phyloP scores from a whole-genome alignment of 768 basidiomycete species.

The Boletales sp. region DNA sequence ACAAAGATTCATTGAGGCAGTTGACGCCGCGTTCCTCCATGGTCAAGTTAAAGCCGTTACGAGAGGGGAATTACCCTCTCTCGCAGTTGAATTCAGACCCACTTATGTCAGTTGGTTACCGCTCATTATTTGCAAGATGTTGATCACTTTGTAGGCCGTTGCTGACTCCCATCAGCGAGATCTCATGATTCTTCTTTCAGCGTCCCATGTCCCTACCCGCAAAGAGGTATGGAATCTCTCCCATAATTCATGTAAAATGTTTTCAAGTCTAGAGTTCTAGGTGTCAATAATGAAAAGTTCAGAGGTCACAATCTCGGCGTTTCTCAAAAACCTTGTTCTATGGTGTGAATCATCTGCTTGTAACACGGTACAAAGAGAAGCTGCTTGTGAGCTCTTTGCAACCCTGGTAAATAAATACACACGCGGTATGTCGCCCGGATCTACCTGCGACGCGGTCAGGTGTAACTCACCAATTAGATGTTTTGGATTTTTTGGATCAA shows the following conservation, averaged over 20 bases:
- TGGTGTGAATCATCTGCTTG: constrained; percentile 57
- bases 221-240: constrained; percentile 50
- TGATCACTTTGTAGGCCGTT: constrained; percentile 12
- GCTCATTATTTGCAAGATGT: neutral
- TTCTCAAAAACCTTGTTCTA: constrained; percentile 50
- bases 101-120: constrained; percentile 41
- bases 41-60: constrained; percentile 49
- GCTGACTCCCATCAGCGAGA: constrained; percentile 48
- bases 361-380: constrained; percentile 49
- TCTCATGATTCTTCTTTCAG: constrained; percentile 62
- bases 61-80: constrained; percentile 47
- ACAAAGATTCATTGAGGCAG: constrained; percentile 44
- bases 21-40: constrained; percentile 40
- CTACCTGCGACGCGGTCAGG: neutral
- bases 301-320: constrained; percentile 36
- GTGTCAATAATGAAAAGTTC: constrained; percentile 27
- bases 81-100: constrained; percentile 40
- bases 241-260: neutral
- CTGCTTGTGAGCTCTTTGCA: constrained; percentile 55
- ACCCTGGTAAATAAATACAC: constrained; percentile 77
- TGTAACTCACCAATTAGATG: constrained; percentile 33
- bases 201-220: constrained; percentile 59
- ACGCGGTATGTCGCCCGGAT: constrained; percentile 43
- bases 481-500: constrained; percentile 41
- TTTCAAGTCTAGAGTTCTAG: constrained; percentile 32